These are phyloP conservation scores for Torulaspora gathmanii DNA, from an alignment of 805 yeast species.

Conservation along the genomic window DNA sequence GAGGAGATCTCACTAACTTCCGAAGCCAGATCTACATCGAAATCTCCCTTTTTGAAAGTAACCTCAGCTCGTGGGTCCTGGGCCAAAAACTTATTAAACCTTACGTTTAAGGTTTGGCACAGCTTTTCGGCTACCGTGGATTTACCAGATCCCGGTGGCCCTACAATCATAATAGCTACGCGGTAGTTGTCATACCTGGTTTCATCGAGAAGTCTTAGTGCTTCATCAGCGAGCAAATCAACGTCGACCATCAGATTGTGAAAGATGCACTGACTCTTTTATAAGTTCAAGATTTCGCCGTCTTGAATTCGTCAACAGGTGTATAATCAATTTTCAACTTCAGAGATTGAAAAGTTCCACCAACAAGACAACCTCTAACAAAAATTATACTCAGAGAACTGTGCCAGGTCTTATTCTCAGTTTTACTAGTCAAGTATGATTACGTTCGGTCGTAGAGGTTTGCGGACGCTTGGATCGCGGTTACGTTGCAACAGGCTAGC, in stretches of 20 bases:
- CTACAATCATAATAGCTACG: slow-evolving; percentile 56
- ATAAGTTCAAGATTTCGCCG: too few species aligned
- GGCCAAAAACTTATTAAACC: slow-evolving; percentile 18
- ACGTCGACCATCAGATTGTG: slow-evolving; percentile 19
- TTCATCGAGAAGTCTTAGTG: slow-evolving; percentile 27
- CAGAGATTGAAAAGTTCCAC: neutral
- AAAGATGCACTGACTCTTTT: neutral
- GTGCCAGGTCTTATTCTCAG: neutral
- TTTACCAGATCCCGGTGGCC: slow-evolving; percentile 85
- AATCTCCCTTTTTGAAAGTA: neutral
- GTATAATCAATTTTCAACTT: neutral
- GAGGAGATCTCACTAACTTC: slow-evolving; percentile 7
- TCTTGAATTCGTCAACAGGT: too few species aligned
- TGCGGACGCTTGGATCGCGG: slow-evolving; percentile 2
- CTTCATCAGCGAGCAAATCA: slow-evolving; percentile 32
- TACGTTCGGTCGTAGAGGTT: slow-evolving; percentile 2
- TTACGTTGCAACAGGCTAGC: slow-evolving; percentile 32
- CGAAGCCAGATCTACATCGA: slow-evolving; percentile 6
- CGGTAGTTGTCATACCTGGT: slow-evolving; percentile 38
- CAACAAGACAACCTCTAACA: neutral
- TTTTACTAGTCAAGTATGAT: slow-evolving; percentile 4
- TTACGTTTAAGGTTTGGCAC: slow-evolving; percentile 39
- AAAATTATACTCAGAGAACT: neutral
- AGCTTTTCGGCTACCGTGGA: slow-evolving; percentile 56
- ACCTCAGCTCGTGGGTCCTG: neutral